Base-by-base conservation (phyloP, 305 asterid genomes). In the Petunia hybrid region DNA sequence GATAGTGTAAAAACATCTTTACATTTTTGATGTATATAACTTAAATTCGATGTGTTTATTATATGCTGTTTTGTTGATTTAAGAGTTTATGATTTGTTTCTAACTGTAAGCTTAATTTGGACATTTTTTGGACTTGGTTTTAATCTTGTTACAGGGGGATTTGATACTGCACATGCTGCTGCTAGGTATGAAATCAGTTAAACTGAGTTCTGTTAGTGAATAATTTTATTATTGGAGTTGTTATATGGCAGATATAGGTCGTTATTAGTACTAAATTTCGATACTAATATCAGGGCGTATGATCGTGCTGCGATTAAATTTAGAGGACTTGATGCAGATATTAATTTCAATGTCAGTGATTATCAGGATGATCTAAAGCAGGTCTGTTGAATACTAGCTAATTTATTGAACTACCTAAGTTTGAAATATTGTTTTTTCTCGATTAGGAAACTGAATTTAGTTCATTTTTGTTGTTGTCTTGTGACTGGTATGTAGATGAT, bases 131-230 rank as follows among this genome's bases (percentile, higher is more conserved):
- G 4, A 80, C 76, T 68, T 76, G 70, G 48, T 59, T 81, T 57
- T 77, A 71, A 43, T 66, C 76, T 74, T 65, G 4, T 81, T 36
- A 9, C 80, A 95, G 99, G 98, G 68, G 99, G 97, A 55, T 95
- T 95, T 76, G 99, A 94, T 87, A 95, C 99, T 80, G 99, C 99
- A 35, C 99, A 91, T 87, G 87, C 97, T 80, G 99, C 99, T 6
- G 99, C 99, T 81, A 90, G 96, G 99, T 95, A 88, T 85, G 84
- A 84, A 42, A 61, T 76, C 42, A 16, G 63, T 79, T 85, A 71
- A 64, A 78, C 9, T 57, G 60, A 74, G 57, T 83, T 76, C 69
- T 65, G 62, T 76, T 60, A 60, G 65, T 7, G 12, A 22, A 78
- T 6, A 68, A 43, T 64, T 62, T 82, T 40, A 76, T 70, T 62